A percentile compares a stretch with the other conserved stretches of the same genome.
These are phyloP conservation scores for Colletotrichum abscissum DNA, from an alignment of 2,329 filamentous ascomycete genomes.

Conservation along the genomic window DNA sequence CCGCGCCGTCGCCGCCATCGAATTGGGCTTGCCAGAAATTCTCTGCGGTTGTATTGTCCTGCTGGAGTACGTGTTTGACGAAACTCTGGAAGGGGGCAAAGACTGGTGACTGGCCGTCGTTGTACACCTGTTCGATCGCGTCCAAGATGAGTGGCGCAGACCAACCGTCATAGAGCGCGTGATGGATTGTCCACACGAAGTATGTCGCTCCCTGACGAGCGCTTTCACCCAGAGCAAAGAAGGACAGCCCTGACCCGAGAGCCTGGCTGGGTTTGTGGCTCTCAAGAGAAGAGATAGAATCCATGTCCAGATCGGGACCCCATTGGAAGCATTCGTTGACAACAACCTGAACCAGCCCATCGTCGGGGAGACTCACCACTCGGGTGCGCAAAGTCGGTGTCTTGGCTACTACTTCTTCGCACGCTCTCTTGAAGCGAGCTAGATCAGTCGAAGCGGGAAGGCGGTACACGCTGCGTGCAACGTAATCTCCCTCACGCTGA, in stretches of 20 bases:
- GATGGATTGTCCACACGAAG: slow-evolving; percentile 31
- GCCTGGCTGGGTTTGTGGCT: too few species aligned
- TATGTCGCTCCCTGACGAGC: too few species aligned
- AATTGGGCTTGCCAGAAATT: slow-evolving; percentile 34
- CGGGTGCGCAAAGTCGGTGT: not conserved
- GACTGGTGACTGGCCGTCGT: slow-evolving; percentile 5
- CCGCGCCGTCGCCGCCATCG: slow-evolving; percentile 13
- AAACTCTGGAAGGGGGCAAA: slow-evolving; percentile 31
- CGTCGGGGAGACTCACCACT: not conserved
- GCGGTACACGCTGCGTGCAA: not conserved
- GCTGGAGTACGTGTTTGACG: slow-evolving; percentile 2
- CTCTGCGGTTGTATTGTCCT: not conserved
- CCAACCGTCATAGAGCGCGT: slow-evolving; percentile 37
- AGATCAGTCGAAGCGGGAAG: not conserved
- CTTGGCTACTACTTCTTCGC: not conserved
- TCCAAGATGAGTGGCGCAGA: not conserved
- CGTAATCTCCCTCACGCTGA: not conserved
- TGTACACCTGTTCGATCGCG: slow-evolving; percentile 14
- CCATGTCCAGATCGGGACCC: not conserved
- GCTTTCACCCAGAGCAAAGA: too few species aligned
- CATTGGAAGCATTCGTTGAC: not conserved
- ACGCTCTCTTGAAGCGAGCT: not conserved
- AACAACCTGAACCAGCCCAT: not conserved
- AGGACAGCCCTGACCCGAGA: too few species aligned
- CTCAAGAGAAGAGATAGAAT: not conserved